Conservation (phyloP, 1,139 yeast species). For the Debaryomyces psychrophilus region DNA sequence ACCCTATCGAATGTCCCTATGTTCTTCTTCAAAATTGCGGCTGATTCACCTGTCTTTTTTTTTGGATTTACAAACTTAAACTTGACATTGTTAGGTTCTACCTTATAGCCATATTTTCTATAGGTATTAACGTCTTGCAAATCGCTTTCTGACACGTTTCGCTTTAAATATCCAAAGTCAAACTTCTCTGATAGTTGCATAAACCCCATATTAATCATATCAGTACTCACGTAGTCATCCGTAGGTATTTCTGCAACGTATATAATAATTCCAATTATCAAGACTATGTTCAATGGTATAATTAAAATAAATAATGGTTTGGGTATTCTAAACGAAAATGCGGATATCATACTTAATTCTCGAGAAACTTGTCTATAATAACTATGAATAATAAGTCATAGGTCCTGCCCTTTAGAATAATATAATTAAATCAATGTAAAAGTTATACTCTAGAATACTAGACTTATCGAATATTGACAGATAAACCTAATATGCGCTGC, state of each 20-base stretch:
- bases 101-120: constrained; percentile 16
- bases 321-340: constrained; percentile 20
- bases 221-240: constrained; percentile 4
- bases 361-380: neutral
- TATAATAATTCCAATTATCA: constrained; percentile 13
- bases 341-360: constrained; percentile 18
- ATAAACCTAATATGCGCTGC: neutral
- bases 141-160: constrained; percentile 3
- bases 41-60: constrained; percentile 28
- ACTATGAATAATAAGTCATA: neutral
- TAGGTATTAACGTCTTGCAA: constrained; percentile 8
- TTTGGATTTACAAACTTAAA: constrained; percentile 38
- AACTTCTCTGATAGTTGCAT: constrained; percentile 17
- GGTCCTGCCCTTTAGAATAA: neutral
- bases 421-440: neutral
- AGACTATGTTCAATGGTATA: constrained; percentile 15
- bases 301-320: constrained; percentile 14
- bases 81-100: constrained; percentile 33
- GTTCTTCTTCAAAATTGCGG: constrained; percentile 39
- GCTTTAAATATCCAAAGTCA: constrained; percentile 16
- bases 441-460: neutral
- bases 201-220: constrained; percentile 11
- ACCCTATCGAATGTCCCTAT: constrained; percentile 34
- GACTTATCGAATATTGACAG: neutral
- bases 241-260: constrained; percentile 7